phyloP scores from a whole-genome alignment of 345 rosid species.

The Hibiscus trionum region DNA sequence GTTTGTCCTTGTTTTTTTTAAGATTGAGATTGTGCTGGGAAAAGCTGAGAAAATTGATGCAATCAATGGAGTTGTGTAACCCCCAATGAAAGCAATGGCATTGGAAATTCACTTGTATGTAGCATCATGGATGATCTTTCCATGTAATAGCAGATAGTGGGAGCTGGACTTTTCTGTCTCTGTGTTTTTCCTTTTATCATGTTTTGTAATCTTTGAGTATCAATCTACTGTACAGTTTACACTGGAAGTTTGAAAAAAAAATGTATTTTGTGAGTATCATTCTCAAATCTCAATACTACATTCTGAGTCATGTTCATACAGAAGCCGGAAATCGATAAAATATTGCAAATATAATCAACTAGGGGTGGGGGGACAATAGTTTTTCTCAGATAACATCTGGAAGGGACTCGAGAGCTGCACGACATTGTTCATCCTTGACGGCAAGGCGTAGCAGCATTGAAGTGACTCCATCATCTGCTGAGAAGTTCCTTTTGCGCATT shows the following conservation, averaged over 20 bases:
- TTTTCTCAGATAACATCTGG: neutral
- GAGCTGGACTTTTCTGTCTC: neutral
- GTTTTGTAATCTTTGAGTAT: neutral
- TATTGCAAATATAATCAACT: neutral
- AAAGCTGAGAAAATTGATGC: conserved; percentile 20
- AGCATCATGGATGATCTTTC: neutral
- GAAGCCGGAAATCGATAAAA: neutral
- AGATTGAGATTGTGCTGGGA: conserved; percentile 31
- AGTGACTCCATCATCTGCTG: neutral
- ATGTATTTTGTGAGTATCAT: neutral
- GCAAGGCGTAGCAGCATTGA: conserved; percentile 4
- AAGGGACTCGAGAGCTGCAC: conserved; percentile 1
- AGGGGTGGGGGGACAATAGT: no score
- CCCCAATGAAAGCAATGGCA: neutral
- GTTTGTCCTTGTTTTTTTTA: neutral
- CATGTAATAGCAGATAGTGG: neutral
- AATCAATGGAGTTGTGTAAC: neutral
- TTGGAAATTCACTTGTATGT: neutral
- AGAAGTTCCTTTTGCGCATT: neutral
- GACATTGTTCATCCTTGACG: neutral
- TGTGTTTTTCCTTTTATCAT: neutral
- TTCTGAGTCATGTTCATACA: neutral
- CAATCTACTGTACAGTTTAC: neutral
- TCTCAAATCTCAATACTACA: neutral
- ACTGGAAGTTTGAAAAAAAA: neutral